Base-by-base conservation (phyloP, 345 rosid species). In the Populus alba region DNA sequence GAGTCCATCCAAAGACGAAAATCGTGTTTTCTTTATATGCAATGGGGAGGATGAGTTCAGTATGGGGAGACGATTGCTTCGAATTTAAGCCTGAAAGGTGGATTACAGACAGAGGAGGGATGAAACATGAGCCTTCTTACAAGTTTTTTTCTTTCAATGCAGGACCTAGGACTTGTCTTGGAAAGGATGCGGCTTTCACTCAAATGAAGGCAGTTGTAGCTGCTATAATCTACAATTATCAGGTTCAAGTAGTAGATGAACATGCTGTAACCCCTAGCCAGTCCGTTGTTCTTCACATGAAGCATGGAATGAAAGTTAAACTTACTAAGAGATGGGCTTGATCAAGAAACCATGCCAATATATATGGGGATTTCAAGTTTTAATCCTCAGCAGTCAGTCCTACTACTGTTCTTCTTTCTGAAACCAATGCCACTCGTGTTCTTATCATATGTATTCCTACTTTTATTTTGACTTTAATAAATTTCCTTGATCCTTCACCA, bases 71-170 rank as follows among this genome's bases (percentile, higher is more conserved):
- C 15, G 86, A 84, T 55, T 83, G 87, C 65, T 57, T 73, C 18
- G 86, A 86, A 23, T 87, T 86, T 72, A 88, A 78, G 72, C 90
- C 86, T 0, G 87, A 88, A 41, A 82, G 86, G 51, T 84, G 87
- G 85, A 75, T 88, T 55, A 76, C 61, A 49, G 76, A 77, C 39
- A 65, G 33, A 16, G 90, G 86, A 70, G 81, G 57, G 29, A 73
- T 73, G 7, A 45, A 22, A 73, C 29, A 55, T 15, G 76, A 16
- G 57, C 73, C 41, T 66, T 71, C 74, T 20, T 45, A 71, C 75
- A 73, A 16, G 76, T 73, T 59, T 10, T 12, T 37, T 2, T 17
- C 55, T 6, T 74, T 74, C 43, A 37, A 74, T 74, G 68, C 76
- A n/a, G 68, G 76, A 16, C 76, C 76, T 0, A 73, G 76, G 12